Percentiles rank a stretch among this genome's conserved stretches.
Evolutionary conservation across 2,329 filamentous ascomycete genomes (phyloP).

Genomic region (Neoascochyta sp.): DNA sequence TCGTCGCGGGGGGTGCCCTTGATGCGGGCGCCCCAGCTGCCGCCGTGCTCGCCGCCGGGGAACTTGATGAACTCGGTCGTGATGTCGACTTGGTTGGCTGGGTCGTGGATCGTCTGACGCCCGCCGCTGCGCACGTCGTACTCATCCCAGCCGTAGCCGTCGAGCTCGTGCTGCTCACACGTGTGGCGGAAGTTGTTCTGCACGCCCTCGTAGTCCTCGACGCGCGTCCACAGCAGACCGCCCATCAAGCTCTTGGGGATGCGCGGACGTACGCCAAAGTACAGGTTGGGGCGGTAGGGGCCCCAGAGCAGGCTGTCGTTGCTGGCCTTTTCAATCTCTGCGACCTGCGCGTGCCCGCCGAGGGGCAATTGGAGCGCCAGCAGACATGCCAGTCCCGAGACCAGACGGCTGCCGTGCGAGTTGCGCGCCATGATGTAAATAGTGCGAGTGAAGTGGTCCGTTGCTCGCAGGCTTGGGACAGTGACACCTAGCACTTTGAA

Average conservation of each 20-base stretch:
- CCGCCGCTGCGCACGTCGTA: constrained; percentile 89
- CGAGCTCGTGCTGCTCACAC: constrained; percentile 94
- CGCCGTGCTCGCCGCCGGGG: constrained; percentile 77
- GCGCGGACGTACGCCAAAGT: constrained; percentile 84
- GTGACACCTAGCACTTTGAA: constrained; percentile 20
- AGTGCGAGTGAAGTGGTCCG: too few species aligned
- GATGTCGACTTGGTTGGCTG: constrained; percentile 81
- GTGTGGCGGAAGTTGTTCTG: constrained; percentile 84
- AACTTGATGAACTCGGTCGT: constrained; percentile 93
- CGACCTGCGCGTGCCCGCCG: constrained; percentile 31
- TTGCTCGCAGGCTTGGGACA: too few species aligned
- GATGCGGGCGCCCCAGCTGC: constrained; percentile 87
- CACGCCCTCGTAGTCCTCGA: constrained; percentile 72
- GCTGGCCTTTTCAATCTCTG: constrained; percentile 45
- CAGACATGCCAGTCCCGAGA: constrained; percentile 19
- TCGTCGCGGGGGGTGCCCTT: constrained; percentile 74
- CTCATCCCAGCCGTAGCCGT: constrained; percentile 95
- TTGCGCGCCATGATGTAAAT: constrained; percentile 30
- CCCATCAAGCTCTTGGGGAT: constrained; percentile 77
- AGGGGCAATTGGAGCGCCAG: constrained; percentile 17
- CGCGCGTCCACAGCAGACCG: constrained; percentile 82
- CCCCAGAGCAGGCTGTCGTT: constrained; percentile 95
- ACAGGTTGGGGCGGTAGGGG: constrained; percentile 88
- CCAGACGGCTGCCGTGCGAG: constrained; percentile 16
- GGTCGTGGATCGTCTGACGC: constrained; percentile 85